Percentiles rank a stretch among this genome's conserved stretches.
Evolutionary conservation across 2,329 filamentous ascomycete species (phyloP).

Genomic region (Colletotrichum cuscutae): DNA sequence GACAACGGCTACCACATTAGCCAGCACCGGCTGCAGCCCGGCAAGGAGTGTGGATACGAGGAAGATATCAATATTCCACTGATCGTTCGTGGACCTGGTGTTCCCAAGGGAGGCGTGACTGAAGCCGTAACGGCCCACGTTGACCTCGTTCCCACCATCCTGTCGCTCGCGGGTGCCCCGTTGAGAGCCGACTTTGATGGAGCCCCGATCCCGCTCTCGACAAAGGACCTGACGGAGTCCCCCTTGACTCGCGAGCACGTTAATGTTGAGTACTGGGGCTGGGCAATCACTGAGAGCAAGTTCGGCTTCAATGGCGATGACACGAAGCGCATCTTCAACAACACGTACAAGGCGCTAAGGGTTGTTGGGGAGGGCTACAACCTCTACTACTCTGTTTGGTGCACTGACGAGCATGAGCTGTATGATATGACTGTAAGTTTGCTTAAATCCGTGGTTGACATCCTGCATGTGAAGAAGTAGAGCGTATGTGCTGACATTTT

Average conservation of each 20-base stretch:
- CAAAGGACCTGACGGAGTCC: constrained; percentile 35
- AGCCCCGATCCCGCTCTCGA: constrained; percentile 52
- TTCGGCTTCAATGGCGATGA: constrained; percentile 37
- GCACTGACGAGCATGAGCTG: constrained; percentile 58
- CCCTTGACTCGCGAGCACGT: constrained; percentile 55
- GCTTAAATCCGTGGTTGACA: not conserved
- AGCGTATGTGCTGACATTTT: not conserved
- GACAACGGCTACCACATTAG: constrained; percentile 66
- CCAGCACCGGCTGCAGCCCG: constrained; percentile 62
- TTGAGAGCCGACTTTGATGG: constrained; percentile 62
- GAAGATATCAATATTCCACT: constrained; percentile 63
- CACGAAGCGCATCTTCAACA: constrained; percentile 46
- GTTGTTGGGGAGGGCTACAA: constrained; percentile 58
- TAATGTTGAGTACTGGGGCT: constrained; percentile 64
- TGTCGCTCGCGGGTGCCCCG: constrained; percentile 49
- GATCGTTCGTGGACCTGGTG: constrained; percentile 59
- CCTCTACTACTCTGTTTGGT: constrained; percentile 68
- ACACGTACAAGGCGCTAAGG: constrained; percentile 66
- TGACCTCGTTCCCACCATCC: constrained; percentile 65
- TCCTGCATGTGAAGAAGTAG: too few relatives aligned
- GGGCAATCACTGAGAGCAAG: constrained; percentile 43
- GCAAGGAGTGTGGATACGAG: constrained; percentile 62
- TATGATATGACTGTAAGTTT: constrained; percentile 61
- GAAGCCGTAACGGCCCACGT: constrained; percentile 60
- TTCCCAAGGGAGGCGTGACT: constrained; percentile 49